phyloP scores from a whole-genome alignment of 1,284 basidiomycete genomes.

The Irpex sp. region DNA sequence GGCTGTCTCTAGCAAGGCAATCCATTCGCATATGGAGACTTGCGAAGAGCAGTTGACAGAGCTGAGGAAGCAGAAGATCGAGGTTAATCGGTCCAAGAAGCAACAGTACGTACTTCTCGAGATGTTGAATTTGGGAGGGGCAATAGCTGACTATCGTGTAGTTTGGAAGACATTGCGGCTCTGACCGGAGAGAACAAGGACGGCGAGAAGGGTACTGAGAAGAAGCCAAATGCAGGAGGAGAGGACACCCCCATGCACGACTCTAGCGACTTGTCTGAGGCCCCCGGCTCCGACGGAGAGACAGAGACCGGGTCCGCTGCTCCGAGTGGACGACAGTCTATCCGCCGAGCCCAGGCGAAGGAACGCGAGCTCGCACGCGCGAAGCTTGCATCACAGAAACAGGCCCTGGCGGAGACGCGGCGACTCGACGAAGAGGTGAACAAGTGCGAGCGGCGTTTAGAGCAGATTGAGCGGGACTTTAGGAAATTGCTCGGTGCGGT shows the following conservation, averaged over 20 bases:
- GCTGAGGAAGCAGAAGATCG: constrained; percentile 92
- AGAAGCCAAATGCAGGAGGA: constrained; percentile 33
- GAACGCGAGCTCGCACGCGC: constrained; percentile 72
- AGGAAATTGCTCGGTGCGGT: constrained; percentile 81
- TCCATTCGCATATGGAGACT: constrained; percentile 87
- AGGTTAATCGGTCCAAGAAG: constrained; percentile 87
- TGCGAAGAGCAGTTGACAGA: constrained; percentile 90
- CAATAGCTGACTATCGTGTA: constrained; percentile 26
- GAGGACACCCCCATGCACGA: constrained; percentile 60
- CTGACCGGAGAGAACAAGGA: constrained; percentile 59
- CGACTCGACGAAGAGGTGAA: constrained; percentile 86
- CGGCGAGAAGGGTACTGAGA: constrained; percentile 19
- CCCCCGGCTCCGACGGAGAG: constrained; percentile 37
- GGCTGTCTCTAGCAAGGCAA: constrained; percentile 84
- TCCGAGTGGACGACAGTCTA: constrained; percentile 21
- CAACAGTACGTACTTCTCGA: constrained; percentile 60
- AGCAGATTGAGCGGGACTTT: constrained; percentile 91
- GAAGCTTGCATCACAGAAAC: constrained; percentile 69
- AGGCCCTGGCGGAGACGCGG: constrained; percentile 72
- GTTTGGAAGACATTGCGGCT: constrained; percentile 71
- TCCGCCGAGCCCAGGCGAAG: constrained; percentile 57
- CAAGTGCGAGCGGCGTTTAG: constrained; percentile 74
- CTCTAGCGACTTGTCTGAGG: constrained; percentile 69
- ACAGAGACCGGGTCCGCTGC: constrained; percentile 50
- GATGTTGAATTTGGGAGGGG: background rate